Base-by-base conservation (phyloP, 371 early-diverging fungal species). In the Cokeromyces recurvatus region DNA sequence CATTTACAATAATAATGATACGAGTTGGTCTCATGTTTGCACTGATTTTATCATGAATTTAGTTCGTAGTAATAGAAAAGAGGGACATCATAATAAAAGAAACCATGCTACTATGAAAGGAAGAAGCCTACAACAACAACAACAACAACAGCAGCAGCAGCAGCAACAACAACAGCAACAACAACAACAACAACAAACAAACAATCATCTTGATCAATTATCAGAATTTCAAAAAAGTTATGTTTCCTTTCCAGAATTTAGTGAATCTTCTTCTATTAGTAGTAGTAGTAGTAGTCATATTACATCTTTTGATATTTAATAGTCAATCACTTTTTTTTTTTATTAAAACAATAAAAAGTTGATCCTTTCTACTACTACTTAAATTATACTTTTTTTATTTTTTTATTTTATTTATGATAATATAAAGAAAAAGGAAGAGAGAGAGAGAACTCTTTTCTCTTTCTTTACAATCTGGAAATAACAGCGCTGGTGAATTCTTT, bases 401-500 rank as follows among this genome's bases (percentile, higher is more conserved):
- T n/a, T n/a, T n/a, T n/a, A n/a, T n/a, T n/a, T n/a, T n/a, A n/a
- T n/a, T n/a, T n/a, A 29, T 8, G 29, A 29, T 29, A 29, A 29
- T 5, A 29, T 8, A 29, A 29, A 29, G 11, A 11, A 11, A 29
- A 29, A 29, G 11, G 29, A 11, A 29, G 29, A 29, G 29, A 11
- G 29, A 29, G 11, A 11, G 29, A 29, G n/a, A n/a, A n/a, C n/a
- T n/a, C n/a, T n/a, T n/a, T n/a, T n/a, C n/a, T n/a, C n/a, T 29
- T 43, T 47, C 32, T 54, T 71, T 83, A 83, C 64, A 85, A 61
- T 61, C 74, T 78, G 53, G 66, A 57, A 53, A 90, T 82, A 62
- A 91, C 78, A 40, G 86, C 86, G 46, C 66, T 62, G 47, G 96
- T 95, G 64, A 97, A 97, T 48, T 95, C 92, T 54, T 88, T 91